Evolutionary conservation across 371 early-diverging fungal species (phyloP), one percentile per base, ranked within the genome.

Genomic region (Caulochytrium protostelioides): DNA sequence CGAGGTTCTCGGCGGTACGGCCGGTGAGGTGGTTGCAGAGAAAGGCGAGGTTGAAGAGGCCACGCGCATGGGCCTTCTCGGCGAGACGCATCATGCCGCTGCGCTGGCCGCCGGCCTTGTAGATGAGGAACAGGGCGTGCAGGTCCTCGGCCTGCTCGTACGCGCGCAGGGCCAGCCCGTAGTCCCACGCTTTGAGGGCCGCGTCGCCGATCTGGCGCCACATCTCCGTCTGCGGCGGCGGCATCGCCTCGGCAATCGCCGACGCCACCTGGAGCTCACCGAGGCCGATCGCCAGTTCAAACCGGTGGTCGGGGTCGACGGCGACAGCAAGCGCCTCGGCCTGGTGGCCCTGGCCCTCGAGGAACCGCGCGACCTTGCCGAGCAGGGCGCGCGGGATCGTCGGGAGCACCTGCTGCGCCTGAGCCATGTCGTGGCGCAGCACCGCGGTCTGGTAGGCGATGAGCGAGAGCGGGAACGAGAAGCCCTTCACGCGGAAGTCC

Each of bases 391-490:
- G 43, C 22, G 90, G 77, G n/a, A 95, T 70, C 10, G 65, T 59
- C 5, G 87, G 85, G 30, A 92, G 53, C 38, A 92, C 43, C 10
- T 50, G 46, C 18, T 69, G 65, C 10, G 92, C 92, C 2, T 70
- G 46, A 12, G 74, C 86, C 28, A 83, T 38, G 50, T 94, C 92
- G 7, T 81, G 83, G 32, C 90, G 80, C 28, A 94, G 61, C 31
- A 94, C 69, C 3, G 89, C 85, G 1, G 89, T 92, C 54, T 92
- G 90, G 52, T 90, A 92, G 59, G 91, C 86, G 38, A 97, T 79
- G 17, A 94, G 74, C 0, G 74, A 71, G 34, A 92, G 49, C 4
- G 97, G 89, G 34, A 95, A 59, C n/a, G 70, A 58, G 52, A 85
- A 95, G 54, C 83, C 77, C 49, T 72, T 72, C 20, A 91, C 65